These are phyloP conservation scores for Gamarada debralockiae DNA, from an alignment of 495 filamentous ascomycete species.

Conservation along the genomic window DNA sequence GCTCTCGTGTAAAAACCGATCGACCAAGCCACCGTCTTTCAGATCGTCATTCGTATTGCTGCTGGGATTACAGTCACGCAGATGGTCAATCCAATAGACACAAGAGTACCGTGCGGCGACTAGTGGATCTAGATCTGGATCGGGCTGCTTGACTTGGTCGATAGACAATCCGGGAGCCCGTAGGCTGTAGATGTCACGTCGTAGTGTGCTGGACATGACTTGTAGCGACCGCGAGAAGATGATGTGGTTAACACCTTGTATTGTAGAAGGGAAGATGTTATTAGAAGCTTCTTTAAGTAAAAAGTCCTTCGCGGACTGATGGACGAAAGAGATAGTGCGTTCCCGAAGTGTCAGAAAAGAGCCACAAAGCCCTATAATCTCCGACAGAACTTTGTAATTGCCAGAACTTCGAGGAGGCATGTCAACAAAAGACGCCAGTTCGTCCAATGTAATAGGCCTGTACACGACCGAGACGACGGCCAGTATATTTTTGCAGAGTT, in stretches of 20 bases:
- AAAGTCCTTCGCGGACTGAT: conserved; percentile 32
- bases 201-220: conserved; percentile 1
- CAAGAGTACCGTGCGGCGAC: neutral
- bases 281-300: conserved; percentile 18
- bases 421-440: conserved; percentile 10
- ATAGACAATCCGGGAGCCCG: conserved; percentile 1
- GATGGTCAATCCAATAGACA: conserved; percentile 14
- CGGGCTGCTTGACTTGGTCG: conserved; percentile 6
- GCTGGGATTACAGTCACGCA: conserved; percentile 4
- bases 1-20: conserved; percentile 9
- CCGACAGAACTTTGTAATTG: neutral
- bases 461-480: conserved; percentile 15
- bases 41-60: neutral
- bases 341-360: conserved; percentile 26
- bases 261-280: conserved; percentile 23
- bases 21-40: conserved; percentile 5
- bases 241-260: conserved; percentile 11
- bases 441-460: conserved; percentile 11
- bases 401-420: neutral
- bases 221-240: conserved; percentile 2
- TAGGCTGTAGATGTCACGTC: conserved; percentile 3
- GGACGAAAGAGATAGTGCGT: too few relatives aligned
- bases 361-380: conserved; percentile 20
- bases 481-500: conserved; percentile 23
- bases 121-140: conserved; percentile 3